Evolutionary conservation across 106 monocot genomes (phyloP).

Genomic region (Narthecium ossifragum): DNA sequence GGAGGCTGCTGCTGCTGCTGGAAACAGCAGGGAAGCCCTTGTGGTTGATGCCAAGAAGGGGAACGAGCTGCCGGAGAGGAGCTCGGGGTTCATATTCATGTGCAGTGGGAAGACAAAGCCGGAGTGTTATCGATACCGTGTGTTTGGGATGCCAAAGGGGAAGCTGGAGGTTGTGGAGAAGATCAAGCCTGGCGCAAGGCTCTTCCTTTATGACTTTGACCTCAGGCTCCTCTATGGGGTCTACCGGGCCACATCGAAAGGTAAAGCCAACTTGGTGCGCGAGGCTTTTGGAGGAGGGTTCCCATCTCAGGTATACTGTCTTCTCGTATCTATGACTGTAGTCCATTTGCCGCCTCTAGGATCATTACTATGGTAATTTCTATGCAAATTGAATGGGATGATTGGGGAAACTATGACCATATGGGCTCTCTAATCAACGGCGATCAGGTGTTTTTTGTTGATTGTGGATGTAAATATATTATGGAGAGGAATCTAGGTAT

Average conservation of each 20-base stretch:
- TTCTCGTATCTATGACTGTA: neutral
- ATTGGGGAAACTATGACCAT: too few species aligned
- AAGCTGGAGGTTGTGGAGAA: slow-evolving; percentile 36
- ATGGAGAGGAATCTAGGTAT: too few species aligned
- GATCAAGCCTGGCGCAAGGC: slow-evolving; percentile 39
- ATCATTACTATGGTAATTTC: too few species aligned
- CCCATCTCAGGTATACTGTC: slow-evolving; percentile 47
- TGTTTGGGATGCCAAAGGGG: slow-evolving; percentile 52
- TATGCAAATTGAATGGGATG: too few species aligned
- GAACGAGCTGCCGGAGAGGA: slow-evolving; percentile 15
- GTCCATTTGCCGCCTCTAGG: too few species aligned
- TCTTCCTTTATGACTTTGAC: slow-evolving; percentile 66
- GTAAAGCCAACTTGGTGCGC: slow-evolving; percentile 32
- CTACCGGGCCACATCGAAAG: slow-evolving; percentile 37
- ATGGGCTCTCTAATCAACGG: too few species aligned
- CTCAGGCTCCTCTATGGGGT: slow-evolving; percentile 57
- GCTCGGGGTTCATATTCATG: slow-evolving; percentile 69
- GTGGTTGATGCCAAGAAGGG: neutral
- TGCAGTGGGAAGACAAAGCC: slow-evolving; percentile 54
- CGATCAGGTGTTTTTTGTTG: too few species aligned
- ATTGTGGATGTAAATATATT: too few species aligned
- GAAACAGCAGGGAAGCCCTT: too few species aligned
- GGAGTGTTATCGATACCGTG: slow-evolving; percentile 47
- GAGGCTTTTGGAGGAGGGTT: slow-evolving; percentile 43
- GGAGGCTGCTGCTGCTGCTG: too few species aligned